Conservation (phyloP, 441 rosid species). For the Arabidopsis lyrata region DNA sequence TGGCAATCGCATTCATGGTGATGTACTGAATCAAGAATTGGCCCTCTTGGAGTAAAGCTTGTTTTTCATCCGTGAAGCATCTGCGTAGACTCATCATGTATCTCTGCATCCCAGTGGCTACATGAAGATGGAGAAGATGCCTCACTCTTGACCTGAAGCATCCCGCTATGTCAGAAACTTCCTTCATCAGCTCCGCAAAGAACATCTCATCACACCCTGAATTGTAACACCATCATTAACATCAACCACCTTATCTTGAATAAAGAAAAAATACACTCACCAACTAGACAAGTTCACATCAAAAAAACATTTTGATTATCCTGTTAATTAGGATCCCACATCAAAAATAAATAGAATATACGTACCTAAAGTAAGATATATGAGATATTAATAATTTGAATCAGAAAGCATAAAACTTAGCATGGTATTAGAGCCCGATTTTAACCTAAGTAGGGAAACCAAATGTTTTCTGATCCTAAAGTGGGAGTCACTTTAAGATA, state of each 20-base stretch:
- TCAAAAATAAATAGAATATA: not conserved
- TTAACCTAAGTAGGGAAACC: not conserved
- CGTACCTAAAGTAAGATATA: too few relatives aligned
- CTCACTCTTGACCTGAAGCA: constrained; percentile 79
- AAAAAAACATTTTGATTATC: not conserved
- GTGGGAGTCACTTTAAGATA: too few relatives aligned
- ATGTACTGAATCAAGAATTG: constrained; percentile 74
- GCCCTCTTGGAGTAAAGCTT: constrained; percentile 67
- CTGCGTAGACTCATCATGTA: constrained; percentile 56
- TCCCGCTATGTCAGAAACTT: constrained; percentile 79
- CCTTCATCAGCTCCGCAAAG: constrained; percentile 84
- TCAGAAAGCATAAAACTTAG: not conserved
- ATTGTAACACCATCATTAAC: constrained; percentile 29
- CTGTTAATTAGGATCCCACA: not conserved
- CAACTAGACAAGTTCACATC: not conserved
- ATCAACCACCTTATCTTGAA: not conserved
- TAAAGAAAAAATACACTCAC: not conserved
- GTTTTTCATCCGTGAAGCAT: constrained; percentile 64
- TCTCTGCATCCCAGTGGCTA: constrained; percentile 75
- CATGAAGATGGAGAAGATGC: constrained; percentile 78
- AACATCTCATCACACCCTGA: constrained; percentile 84
- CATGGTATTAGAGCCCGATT: not conserved
- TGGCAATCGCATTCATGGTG: constrained; percentile 89
- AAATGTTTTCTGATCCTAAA: too few relatives aligned
- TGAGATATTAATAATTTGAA: too few relatives aligned